Evolutionary conservation across 2,329 filamentous ascomycete genomes (phyloP), one percentile per base, ranked within the genome.

Genomic region (Colletotrichum endophyticum): DNA sequence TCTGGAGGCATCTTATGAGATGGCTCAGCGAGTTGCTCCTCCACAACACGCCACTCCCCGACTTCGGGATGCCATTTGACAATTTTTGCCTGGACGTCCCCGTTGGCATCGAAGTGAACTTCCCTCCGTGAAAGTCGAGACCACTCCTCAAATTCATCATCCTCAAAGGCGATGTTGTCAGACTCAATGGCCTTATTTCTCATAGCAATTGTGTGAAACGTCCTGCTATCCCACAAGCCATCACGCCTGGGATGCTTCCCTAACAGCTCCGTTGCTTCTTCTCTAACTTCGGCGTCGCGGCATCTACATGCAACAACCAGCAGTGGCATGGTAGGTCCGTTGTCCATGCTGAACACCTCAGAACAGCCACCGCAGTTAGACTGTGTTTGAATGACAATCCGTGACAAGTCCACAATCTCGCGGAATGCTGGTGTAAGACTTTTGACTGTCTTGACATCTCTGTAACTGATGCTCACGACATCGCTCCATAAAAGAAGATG

Each of bases 281-380:
- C 81, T 13, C 86, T 82, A 3, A 88, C 82, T 0, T 77, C 75
- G 2, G 80, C 79, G 62, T 87, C 85, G 8, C 86, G 83, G 44
- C 86, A 88, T 16, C 84, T 83, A 78, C 86, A 86, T 1, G 87
- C 81, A 3, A 84, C 83, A 3, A 87, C 79, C 39, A 87, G 85
- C 4, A 89, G 79, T 0, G 86, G 85, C 85, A 87, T 86, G 5
- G 86, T 87, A 79, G 85, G 87, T 0, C 87, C 87, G 6, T 86
- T 85, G 75, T 88, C 87, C 85, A 88, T 86, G 3, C 87, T 84
- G 72, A 88, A 88, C 44, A 82, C 83, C 7, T 83, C 82, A 13
- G 80, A 79, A 44, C 78, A 77, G 22, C 19, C 72, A 53, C 63
- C 57, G 49, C 73, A 72, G 22, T 57, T 69, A 0, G 36, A 57